Evolutionary conservation across 108 stramenopile species (phyloP).

Genomic region (Fragilariopsis cylindrus): DNA sequence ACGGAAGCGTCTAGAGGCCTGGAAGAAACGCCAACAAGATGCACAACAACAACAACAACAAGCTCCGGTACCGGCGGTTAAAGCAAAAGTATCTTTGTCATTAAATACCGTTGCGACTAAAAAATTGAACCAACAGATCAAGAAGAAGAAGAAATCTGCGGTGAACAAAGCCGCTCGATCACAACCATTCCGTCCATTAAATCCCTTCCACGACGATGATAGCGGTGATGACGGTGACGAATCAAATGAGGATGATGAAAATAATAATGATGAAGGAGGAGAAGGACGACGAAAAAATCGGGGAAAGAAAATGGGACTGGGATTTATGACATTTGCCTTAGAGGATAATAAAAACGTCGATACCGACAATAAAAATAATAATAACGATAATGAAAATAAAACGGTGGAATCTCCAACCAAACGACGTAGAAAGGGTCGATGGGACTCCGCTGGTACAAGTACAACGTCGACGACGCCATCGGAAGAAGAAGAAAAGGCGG

Average conservation of each 20-base stretch:
- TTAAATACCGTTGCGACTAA: conserved; percentile 20
- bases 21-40: conserved; percentile 65
- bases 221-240: conserved; percentile 26
- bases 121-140: conserved; percentile 39
- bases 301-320: conserved; percentile 22
- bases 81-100: conserved; percentile 43
- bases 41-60: conserved; percentile 11
- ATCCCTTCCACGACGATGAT: conserved; percentile 38
- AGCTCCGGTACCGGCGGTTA: conserved; percentile 24
- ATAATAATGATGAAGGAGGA: conserved; percentile 16
- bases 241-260: conserved; percentile 21
- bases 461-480: neutral
- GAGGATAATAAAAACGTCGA: conserved; percentile 22
- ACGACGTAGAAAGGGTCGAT: conserved; percentile 53
- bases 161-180: conserved; percentile 5
- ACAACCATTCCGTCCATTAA: conserved; percentile 5
- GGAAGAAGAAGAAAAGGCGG: conserved; percentile 16
- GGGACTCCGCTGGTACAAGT: conserved; percentile 37
- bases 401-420: conserved; percentile 37
- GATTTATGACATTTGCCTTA: conserved; percentile 21
- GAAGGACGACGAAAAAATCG: neutral
- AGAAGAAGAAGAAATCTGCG: conserved; percentile 11
- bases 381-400: conserved; percentile 11
- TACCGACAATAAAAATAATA: conserved; percentile 17
- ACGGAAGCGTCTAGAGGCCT: conserved; percentile 83